Evolutionary conservation across 805 yeast genomes (phyloP), one percentile per base, ranked within the genome.

Genomic region (Danielozyma ontarioensis): DNA sequence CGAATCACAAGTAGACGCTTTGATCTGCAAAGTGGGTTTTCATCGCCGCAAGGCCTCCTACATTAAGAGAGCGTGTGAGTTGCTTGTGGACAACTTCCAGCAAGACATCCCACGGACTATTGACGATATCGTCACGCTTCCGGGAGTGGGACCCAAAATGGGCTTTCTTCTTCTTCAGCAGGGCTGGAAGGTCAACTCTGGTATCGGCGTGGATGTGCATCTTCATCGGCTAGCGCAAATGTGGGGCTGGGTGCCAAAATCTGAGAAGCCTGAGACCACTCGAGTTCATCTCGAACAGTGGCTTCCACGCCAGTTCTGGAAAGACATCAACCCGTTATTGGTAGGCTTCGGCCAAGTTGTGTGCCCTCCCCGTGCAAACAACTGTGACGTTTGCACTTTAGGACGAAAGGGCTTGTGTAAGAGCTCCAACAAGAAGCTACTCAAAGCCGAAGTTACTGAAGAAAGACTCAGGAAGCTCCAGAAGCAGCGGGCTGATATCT

Each of bases 131-230:
- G 67, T 74, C 4, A 56, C 72, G 0, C 61, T 89, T 21, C 96
- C 96, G 0, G 97, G 97, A 0, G 95, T 89, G 3, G 97, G 97
- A 0, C 96, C 96, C 6, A 89, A 89, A 54, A 89, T 89, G 97
- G 95, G 94, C 0, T 83, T 74, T 52, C 59, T 89, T 25, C 68
- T 89, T 2, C 62, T 87, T 37, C 95, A 87, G 48, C 73, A 76
- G 26, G 95, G 93, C 0, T 88, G 96, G 96, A 63, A 68, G 27
- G 63, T 80, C 37, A 78, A 70, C 33, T 62, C 67, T 11, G 97
- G 97, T 0, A 85, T 89, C n/a, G 96, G 97, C 6, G 96, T 89
- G 8, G 97, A 89, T 53, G 89, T 86, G 3, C 97, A 89, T 55
- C 77, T 89, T 33, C 89, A 84, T 46, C 64, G 97, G 33, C 62